Base-by-base conservation (phyloP, 208 protist species). In the Trypanosoma boissoni region DNA sequence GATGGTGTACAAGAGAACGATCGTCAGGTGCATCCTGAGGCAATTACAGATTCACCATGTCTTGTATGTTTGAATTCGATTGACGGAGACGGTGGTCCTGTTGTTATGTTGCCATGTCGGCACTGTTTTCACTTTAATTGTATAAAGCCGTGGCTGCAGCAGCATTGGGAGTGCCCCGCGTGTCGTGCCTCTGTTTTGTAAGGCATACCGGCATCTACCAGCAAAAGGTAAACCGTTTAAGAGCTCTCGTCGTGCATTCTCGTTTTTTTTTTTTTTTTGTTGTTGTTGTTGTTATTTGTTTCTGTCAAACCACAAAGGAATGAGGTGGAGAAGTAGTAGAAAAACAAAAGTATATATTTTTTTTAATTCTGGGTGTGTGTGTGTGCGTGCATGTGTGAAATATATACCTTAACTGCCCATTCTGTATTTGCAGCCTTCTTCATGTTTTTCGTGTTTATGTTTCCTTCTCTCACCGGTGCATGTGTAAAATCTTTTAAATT, bases 41-140 rank as follows among this genome's bases (percentile, higher is more conserved):
- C 61, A 18, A 58, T 64, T 28, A 21, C 18, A 8, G 45, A 44
- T 41, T 39, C 37, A 1, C 41, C 48, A 3, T 69, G 68, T 32
- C 34, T 24, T 14, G 68, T 74, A 16, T 74, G 67, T 23, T 24
- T 61, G 4, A 59, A 74, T 2, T 23, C 41, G 7, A 8, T 67
- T 12, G 14, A 45, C 3, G 50, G 14, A 2, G 14, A 23, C 12
- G 28, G 21, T 1, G 36, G 27, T 8, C 52, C 41, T 0, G 66
- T 83, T 0, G 67, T 78, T 26, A 58, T 65, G 63, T 36, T 78
- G 20, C 58, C 62, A 20, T 83, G 76, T 36, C 39, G 62, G 1
- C 76, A 83, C 57, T 74, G 56, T 28, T 78, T 64, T 28, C 76
- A 83, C 45, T 20, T 24, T 3, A 18, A 55, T 16, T 83, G 76